Evolutionary conservation across 148 eudicot genomes (phyloP).

Genomic region (Beta vulgaris): DNA sequence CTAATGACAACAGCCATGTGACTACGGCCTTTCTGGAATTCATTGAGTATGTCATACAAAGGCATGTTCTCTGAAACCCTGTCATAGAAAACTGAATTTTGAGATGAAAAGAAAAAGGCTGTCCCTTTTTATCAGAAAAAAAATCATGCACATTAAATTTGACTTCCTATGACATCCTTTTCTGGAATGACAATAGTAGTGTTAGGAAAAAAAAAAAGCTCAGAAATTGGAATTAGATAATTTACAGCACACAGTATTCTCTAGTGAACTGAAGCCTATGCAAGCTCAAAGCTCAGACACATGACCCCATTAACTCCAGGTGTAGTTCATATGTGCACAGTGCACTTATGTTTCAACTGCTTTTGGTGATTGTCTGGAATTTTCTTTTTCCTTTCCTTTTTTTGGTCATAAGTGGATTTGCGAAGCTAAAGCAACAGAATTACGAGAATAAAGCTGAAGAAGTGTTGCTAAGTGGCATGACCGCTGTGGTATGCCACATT

Average conservation of each 20-base stretch:
- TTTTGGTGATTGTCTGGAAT: not conserved
- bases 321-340: not conserved
- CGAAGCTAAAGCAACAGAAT: not conserved
- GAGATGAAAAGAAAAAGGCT: no score
- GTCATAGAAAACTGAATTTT: conserved; percentile 12
- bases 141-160: no score
- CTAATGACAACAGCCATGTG: conserved; percentile 64
- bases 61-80: conserved; percentile 66
- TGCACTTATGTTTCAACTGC: not conserved
- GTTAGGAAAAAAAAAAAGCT: no score
- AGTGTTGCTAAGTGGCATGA: not conserved
- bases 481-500: not conserved
- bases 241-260: not conserved
- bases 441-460: not conserved
- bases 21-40: conserved; percentile 69
- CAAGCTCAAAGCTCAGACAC: not conserved
- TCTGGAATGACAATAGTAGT: not conserved
- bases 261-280: not conserved
- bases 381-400: not conserved
- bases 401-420: not conserved
- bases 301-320: not conserved
- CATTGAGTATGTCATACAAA: conserved; percentile 62
- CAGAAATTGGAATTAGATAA: not conserved
- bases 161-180: not conserved
- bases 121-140: no score